phyloP scores from a whole-genome alignment of 306 rosid species.

The Cucumis cinereus region DNA sequence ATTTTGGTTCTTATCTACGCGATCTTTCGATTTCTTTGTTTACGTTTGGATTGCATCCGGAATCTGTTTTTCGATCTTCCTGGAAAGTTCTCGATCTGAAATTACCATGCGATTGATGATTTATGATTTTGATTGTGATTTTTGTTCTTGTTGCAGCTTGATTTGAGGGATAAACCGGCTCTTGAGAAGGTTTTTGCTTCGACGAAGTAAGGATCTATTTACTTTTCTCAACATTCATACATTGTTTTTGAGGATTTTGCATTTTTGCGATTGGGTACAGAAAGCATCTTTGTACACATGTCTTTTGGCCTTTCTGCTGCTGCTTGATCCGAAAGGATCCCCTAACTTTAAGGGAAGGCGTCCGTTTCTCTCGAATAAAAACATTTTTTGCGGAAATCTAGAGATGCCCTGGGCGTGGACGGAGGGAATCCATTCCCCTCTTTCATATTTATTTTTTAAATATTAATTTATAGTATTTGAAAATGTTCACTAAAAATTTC shows the following conservation, averaged over 20 bases:
- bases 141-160: constrained; percentile 33
- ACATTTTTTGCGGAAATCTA: neutral
- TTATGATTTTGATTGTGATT: neutral
- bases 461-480: neutral
- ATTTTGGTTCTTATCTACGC: neutral
- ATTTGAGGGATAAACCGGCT: constrained; percentile 73
- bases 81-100: neutral
- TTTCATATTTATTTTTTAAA: neutral
- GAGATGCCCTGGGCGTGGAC: neutral
- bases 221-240: neutral
- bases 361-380: neutral
- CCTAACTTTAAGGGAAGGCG: neutral
- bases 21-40: neutral
- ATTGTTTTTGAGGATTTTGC: neutral
- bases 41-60: neutral
- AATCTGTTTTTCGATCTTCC: neutral
- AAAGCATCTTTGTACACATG: constrained; percentile 10
- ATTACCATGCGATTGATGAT: neutral
- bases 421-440: neutral
- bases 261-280: neutral
- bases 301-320: neutral
- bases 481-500: neutral
- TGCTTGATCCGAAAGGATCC: neutral
- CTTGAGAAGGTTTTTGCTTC: constrained; percentile 66
- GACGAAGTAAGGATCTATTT: constrained; percentile 33